phyloP scores from a whole-genome alignment of 306 rosid species.

The Lathyrus aphaca region DNA sequence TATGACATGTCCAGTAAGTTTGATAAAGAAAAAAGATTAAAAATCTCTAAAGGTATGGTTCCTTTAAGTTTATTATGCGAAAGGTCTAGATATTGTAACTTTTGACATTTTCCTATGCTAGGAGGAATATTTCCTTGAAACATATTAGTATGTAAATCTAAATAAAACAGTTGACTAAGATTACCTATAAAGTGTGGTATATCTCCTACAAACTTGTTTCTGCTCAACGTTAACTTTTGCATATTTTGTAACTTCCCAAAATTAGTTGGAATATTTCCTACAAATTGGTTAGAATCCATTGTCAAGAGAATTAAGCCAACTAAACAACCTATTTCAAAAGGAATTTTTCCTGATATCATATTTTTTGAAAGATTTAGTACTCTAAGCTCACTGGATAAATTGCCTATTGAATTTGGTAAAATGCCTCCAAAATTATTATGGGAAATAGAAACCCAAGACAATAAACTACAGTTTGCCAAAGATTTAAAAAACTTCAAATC shows the following conservation, averaged over 20 bases:
- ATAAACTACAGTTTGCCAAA: slow-evolving; percentile 39
- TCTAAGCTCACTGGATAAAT: slow-evolving; percentile 38
- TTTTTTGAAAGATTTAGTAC: neutral
- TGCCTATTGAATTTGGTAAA: slow-evolving; percentile 24
- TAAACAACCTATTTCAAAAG: slow-evolving; percentile 31
- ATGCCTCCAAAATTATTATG: slow-evolving; percentile 38
- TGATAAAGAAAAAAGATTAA: slow-evolving; percentile 19
- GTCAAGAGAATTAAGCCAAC: neutral
- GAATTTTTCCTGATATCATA: slow-evolving; percentile 27
- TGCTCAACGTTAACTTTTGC: fast-evolving
- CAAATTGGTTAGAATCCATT: neutral
- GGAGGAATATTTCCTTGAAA: slow-evolving; percentile 44
- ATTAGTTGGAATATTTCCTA: slow-evolving; percentile 26
- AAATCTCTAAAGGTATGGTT: slow-evolving; percentile 33
- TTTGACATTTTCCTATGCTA: slow-evolving; percentile 22
- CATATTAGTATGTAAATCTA: neutral
- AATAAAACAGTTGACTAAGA: slow-evolving; percentile 12
- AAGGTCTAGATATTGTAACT: neutral
- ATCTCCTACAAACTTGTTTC: slow-evolving; percentile 35
- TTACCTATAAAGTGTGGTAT: slow-evolving; percentile 29
- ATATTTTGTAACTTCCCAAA: slow-evolving; percentile 37
- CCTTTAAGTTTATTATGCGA: slow-evolving; percentile 31
- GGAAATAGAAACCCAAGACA: neutral
- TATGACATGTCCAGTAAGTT: slow-evolving; percentile 33
- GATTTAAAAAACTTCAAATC: slow-evolving; percentile 38